Evolutionary conservation across 1,284 basidiomycete genomes (phyloP).

Genomic region (Ustilago cynodontis): DNA sequence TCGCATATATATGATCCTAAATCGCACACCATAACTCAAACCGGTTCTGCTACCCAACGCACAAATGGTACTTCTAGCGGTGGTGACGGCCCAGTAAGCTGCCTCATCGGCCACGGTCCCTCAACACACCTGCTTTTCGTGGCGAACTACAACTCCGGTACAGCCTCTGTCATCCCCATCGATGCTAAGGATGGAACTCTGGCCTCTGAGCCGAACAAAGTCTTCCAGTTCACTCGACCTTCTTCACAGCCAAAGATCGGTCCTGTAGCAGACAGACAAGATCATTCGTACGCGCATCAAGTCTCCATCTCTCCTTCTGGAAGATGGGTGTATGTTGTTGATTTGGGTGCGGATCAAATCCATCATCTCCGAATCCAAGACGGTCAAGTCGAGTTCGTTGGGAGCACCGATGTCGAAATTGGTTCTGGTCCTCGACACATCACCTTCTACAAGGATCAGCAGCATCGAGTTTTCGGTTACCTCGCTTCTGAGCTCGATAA

Average conservation of each 20-base stretch:
- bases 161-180: slow-evolving; percentile 34
- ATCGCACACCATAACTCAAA: slow-evolving; percentile 11
- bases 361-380: slow-evolving; percentile 35
- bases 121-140: slow-evolving; percentile 28
- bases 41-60: slow-evolving; percentile 6
- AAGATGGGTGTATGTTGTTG: slow-evolving; percentile 53
- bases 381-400: slow-evolving; percentile 17
- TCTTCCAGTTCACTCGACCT: slow-evolving; percentile 45
- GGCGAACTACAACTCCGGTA: slow-evolving; percentile 53
- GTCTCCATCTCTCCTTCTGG: slow-evolving; percentile 44
- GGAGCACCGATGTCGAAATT: slow-evolving; percentile 27
- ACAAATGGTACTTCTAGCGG: slow-evolving; percentile 23
- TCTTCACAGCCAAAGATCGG: slow-evolving; percentile 28
- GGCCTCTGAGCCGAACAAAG: slow-evolving; percentile 1
- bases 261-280: slow-evolving; percentile 55
- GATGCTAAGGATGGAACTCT: slow-evolving; percentile 25
- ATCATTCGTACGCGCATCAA: slow-evolving; percentile 61
- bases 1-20: slow-evolving; percentile 26
- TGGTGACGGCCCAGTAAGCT: slow-evolving; percentile 38
- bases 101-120: slow-evolving; percentile 31
- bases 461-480: slow-evolving; percentile 34
- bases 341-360: slow-evolving; percentile 61
- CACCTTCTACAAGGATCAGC: slow-evolving; percentile 32
- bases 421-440: slow-evolving; percentile 51
- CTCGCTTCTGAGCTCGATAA: slow-evolving; percentile 55